Percentiles rank a stretch among this genome's conserved stretches.
Evolutionary conservation across 257 asterid species (phyloP).

Genomic region (Sherardia arvensis): DNA sequence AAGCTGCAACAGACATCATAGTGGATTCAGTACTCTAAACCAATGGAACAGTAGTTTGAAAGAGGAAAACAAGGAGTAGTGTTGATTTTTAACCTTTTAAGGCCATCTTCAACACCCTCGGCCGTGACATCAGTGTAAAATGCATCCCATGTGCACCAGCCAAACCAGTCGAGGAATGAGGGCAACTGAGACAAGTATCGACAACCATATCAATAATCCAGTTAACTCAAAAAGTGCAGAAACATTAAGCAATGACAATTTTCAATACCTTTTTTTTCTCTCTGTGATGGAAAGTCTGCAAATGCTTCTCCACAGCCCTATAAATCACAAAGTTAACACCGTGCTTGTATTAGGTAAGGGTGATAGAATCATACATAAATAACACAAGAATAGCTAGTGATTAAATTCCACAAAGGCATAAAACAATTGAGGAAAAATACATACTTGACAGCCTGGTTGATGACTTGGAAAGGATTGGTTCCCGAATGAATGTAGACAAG

Average conservation of each 20-base stretch:
- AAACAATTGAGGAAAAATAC: conserved; percentile 16
- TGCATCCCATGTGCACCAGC: conserved; percentile 99
- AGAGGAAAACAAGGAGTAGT: not conserved
- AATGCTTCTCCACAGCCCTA: conserved; percentile 82
- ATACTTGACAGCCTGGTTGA: conserved; percentile 88
- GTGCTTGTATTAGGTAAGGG: not conserved
- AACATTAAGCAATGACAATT: conserved; percentile 5
- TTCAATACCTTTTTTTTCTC: conserved; percentile 67
- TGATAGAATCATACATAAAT: no score
- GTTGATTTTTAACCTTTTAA: conserved; percentile 45
- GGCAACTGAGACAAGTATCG: conserved; percentile 49
- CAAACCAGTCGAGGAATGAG: conserved; percentile 84
- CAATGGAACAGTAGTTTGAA: not conserved
- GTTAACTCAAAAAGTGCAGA: not conserved
- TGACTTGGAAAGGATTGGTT: conserved; percentile 84
- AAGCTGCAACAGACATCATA: conserved; percentile 38
- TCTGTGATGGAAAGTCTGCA: conserved; percentile 87
- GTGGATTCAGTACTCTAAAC: conserved; percentile 7
- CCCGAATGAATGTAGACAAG: conserved; percentile 92
- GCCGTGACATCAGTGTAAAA: conserved; percentile 97
- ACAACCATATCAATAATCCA: not conserved
- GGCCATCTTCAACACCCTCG: conserved; percentile 92
- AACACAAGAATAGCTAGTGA: not conserved
- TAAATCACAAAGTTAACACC: conserved; percentile 4
- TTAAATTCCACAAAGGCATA: no score